Evolutionary conservation across 768 basidiomycete species (phyloP).

Genomic region (Tricholoma sp.): DNA sequence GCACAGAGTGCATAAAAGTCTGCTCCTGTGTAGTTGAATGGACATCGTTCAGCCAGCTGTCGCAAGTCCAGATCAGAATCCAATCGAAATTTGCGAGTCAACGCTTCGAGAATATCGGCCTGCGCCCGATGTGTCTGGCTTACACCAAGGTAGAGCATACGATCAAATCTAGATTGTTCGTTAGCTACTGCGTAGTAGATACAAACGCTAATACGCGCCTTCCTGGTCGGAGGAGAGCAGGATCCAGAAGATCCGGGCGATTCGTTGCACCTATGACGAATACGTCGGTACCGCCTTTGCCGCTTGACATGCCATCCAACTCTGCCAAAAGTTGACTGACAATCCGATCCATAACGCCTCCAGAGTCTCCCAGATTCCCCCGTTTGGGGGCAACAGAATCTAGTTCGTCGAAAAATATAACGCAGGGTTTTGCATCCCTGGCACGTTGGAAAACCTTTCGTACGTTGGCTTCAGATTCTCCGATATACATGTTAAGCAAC

Average conservation of each 20-base stretch:
- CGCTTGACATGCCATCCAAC: conserved; percentile 81
- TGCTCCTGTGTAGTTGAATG: conserved; percentile 94
- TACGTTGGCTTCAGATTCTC: conserved; percentile 97
- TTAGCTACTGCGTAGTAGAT: not conserved
- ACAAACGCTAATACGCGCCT: conserved; percentile 39
- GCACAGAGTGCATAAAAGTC: conserved; percentile 98
- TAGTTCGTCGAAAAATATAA: conserved; percentile 95
- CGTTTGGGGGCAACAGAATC: conserved; percentile 94
- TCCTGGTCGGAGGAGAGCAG: conserved; percentile 85
- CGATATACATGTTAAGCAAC: conserved; percentile 96
- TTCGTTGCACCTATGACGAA: conserved; percentile 98
- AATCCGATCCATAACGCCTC: conserved; percentile 97
- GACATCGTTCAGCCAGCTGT: conserved; percentile 64
- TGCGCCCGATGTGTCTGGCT: conserved; percentile 83
- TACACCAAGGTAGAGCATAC: conserved; percentile 94
- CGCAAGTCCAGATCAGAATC: conserved; percentile 60
- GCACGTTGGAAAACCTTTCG: conserved; percentile 88
- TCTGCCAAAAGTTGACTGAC: conserved; percentile 93
- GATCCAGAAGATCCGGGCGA: conserved; percentile 86
- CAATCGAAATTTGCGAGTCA: conserved; percentile 90
- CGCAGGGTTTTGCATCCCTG: conserved; percentile 87
- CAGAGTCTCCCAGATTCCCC: conserved; percentile 93
- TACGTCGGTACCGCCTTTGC: conserved; percentile 59
- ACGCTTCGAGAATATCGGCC: conserved; percentile 77
- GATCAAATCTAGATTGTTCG: conserved; percentile 73